These are phyloP conservation scores for Neonectria coccinea DNA, from an alignment of 2,329 filamentous ascomycete species.

Conservation along the genomic window DNA sequence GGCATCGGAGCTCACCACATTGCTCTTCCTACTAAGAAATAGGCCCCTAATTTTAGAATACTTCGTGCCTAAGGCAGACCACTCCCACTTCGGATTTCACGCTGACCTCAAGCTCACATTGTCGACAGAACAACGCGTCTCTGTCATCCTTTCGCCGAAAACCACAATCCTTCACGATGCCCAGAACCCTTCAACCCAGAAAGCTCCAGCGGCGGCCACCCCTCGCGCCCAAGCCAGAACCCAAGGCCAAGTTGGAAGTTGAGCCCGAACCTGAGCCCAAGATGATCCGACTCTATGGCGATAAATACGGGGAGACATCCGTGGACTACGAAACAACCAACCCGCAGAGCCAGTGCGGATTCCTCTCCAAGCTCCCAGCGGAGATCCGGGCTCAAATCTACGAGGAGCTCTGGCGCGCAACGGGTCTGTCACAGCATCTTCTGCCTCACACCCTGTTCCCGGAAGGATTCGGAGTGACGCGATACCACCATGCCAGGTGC, in stretches of 20 bases:
- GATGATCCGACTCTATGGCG: neutral
- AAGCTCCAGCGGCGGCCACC: neutral
- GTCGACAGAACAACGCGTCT: neutral
- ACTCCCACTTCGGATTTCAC: too few relatives aligned
- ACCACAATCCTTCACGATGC: neutral
- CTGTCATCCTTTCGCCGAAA: neutral
- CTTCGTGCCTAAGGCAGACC: neutral
- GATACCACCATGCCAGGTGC: slow-evolving; percentile 8
- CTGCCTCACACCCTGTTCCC: neutral
- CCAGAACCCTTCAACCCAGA: neutral
- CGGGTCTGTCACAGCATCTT: slow-evolving; percentile 9
- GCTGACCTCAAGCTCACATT: neutral
- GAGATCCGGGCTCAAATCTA: slow-evolving; percentile 8
- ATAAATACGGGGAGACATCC: neutral
- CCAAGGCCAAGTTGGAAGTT: neutral
- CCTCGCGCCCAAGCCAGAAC: neutral
- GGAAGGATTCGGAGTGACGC: neutral
- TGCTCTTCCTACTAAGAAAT: too few relatives aligned
- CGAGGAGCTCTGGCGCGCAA: slow-evolving; percentile 2
- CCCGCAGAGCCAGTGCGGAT: slow-evolving; percentile 1
- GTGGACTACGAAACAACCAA: slow-evolving; percentile 5
- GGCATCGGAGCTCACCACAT: too few relatives aligned
- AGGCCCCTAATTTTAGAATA: neutral
- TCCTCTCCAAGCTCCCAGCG: slow-evolving; percentile 8
- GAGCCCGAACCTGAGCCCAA: neutral